phyloP scores from a whole-genome alignment of 306 rosid genomes.

The Quercus ilex region DNA sequence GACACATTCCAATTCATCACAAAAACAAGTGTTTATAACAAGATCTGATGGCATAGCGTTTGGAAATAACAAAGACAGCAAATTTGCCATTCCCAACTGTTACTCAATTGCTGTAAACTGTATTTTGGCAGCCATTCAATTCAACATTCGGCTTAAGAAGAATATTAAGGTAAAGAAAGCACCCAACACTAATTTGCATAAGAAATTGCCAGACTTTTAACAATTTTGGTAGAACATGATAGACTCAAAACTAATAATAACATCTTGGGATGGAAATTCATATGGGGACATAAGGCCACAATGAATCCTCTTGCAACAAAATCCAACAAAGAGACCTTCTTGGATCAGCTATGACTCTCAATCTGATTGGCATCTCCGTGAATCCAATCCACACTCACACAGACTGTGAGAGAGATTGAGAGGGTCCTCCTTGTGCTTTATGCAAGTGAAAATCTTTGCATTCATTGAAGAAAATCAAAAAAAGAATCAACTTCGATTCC shows the following conservation, averaged over 20 bases:
- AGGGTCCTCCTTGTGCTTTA: background rate
- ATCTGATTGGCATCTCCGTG: background rate
- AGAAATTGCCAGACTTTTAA: background rate
- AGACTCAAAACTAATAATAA: background rate
- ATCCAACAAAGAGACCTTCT: background rate
- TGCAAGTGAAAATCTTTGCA: background rate
- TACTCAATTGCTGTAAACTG: background rate
- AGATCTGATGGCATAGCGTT: background rate
- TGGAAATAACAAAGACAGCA: background rate
- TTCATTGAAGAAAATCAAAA: background rate
- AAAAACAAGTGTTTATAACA: no score
- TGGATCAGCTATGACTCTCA: background rate
- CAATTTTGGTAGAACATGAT: background rate
- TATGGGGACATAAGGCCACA: background rate
- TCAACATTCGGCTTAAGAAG: background rate
- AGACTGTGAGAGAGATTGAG: background rate
- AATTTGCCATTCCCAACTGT: background rate
- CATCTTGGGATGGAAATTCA: background rate
- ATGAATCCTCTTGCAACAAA: background rate
- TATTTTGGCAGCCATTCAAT: background rate
- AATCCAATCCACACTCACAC: background rate
- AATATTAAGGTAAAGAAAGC: background rate
- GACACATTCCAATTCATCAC: no score
- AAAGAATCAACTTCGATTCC: background rate
- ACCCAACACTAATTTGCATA: background rate